Evolutionary conservation across 129 eudicot species (phyloP), one percentile per base, ranked within the genome.

Genomic region (Ambrosia trifida): DNA sequence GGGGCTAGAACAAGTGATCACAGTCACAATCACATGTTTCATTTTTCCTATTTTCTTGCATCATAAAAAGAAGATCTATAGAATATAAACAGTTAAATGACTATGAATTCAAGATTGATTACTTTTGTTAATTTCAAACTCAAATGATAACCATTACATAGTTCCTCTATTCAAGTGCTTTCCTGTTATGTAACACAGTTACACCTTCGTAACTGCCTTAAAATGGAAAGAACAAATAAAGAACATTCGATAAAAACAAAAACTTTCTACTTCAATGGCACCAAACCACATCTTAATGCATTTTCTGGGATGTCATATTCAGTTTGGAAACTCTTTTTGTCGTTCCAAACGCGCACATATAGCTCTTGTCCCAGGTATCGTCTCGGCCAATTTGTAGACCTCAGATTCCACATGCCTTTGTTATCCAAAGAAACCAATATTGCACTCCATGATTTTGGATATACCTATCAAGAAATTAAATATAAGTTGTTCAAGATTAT

Each of bases 381-480:
- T 78, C 96, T 87, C 58, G 84, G 81, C 96, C 96, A 90, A 2
- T 60, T 85, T 77, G 91, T 82, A 62, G 96, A 90, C 70, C 96
- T 85, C 45, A 90, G 61, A 50, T 90, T 90, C 96, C 96, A 90
- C 84, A 90, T 87, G 0, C 96, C 96, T 71, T 90, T 83, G 72
- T 90, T 90, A 82, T 90, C 95, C 87, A 90, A 50, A 1, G 96
- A 87, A 53, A 83, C 91, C 38, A 85, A 72, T 41, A 90, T 85
- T 28, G 90, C 81, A 68, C 84, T 87, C 96, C 96, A 90, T 18
- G 89, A 83, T 62, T 76, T 77, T 11, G 95, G 95, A 79, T 80
- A 90, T 33, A 90, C 96, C 96, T 90, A 58, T 40, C 30, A 43
- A 5, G 13, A 64, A 51, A 41, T 58, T 13, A 45, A 30, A 59